Evolutionary conservation across 2,329 filamentous ascomycete genomes (phyloP).

Genomic region (Didymosphaeria variabile): DNA sequence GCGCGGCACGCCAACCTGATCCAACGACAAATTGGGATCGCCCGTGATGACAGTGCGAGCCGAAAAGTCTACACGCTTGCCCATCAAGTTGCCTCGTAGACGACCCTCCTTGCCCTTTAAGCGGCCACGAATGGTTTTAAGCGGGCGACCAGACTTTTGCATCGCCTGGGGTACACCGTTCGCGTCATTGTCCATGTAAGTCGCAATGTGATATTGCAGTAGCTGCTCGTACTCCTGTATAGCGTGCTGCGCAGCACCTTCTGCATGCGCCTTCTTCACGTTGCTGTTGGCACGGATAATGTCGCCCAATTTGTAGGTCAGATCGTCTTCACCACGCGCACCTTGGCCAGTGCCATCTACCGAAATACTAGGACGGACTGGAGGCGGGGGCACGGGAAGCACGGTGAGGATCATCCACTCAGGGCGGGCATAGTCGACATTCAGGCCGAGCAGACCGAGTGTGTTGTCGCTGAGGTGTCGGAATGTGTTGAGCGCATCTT

Average conservation of each 20-base stretch:
- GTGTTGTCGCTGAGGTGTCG: conserved; percentile 84
- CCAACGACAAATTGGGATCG: conserved; percentile 93
- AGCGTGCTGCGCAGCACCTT: conserved; percentile 92
- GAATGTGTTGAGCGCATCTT: conserved; percentile 86
- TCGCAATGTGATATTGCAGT: conserved; percentile 97
- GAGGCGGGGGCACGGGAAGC: conserved; percentile 91
- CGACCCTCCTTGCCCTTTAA: conserved; percentile 99
- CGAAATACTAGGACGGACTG: conserved; percentile 95
- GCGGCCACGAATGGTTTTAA: conserved; percentile 95
- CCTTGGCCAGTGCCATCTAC: conserved; percentile 94
- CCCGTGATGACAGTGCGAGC: conserved; percentile 99
- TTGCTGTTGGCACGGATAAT: conserved; percentile 98
- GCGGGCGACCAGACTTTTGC: conserved; percentile 94
- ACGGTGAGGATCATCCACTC: conserved; percentile 99
- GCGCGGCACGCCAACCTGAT: conserved; percentile 95
- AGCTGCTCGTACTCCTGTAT: conserved; percentile 89
- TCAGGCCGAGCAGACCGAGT: conserved; percentile 86
- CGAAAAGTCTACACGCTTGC: conserved; percentile 94
- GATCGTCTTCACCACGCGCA: conserved; percentile 94
- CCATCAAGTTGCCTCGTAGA: conserved; percentile 98
- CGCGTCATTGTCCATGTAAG: conserved; percentile 99
- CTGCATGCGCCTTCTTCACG: conserved; percentile 87
- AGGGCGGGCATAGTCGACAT: conserved; percentile 91
- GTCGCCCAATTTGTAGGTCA: conserved; percentile 98
- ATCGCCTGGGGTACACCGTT: conserved; percentile 92